Evolutionary conservation across 306 rosid genomes (phyloP).

Genomic region (Lupinus albus): DNA sequence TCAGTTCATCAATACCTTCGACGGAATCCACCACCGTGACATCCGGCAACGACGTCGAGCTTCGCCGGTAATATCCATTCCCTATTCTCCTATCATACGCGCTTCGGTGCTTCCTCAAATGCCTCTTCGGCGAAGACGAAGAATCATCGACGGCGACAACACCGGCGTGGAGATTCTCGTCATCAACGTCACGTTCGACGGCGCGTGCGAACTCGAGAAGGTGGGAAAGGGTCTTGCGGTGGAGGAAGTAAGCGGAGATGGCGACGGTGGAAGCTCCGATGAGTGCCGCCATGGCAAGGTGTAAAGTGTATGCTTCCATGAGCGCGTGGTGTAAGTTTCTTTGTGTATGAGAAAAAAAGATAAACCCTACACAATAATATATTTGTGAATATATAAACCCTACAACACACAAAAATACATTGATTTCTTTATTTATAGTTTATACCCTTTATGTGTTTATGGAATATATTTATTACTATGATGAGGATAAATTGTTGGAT

Average conservation of each 20-base stretch:
- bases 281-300: conserved; percentile 83
- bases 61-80: conserved; percentile 47
- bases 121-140: conserved; percentile 49
- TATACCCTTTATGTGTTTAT: too few relatives aligned
- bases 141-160: conserved; percentile 40
- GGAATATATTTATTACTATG: too few relatives aligned
- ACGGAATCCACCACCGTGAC: conserved; percentile 47
- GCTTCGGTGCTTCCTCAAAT: conserved; percentile 45
- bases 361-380: too few relatives aligned
- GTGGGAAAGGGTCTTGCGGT: conserved; percentile 73
- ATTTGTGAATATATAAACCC: too few relatives aligned
- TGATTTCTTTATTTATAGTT: too few relatives aligned
- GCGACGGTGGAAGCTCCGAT: conserved; percentile 86
- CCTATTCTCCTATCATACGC: conserved; percentile 47
- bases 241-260: conserved; percentile 74
- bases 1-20: conserved; percentile 53
- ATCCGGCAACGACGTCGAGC: conserved; percentile 66
- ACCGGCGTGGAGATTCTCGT: conserved; percentile 36
- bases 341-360: too few relatives aligned
- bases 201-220: conserved; percentile 72
- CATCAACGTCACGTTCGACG: conserved; percentile 51
- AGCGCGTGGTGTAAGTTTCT: too few relatives aligned
- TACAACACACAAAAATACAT: too few relatives aligned
- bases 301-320: conserved; percentile 71
- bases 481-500: too few relatives aligned